Evolutionary conservation across 139 green algal species (phyloP), one percentile per base, ranked within the genome.

Genomic region (Picochlorum sp.): DNA sequence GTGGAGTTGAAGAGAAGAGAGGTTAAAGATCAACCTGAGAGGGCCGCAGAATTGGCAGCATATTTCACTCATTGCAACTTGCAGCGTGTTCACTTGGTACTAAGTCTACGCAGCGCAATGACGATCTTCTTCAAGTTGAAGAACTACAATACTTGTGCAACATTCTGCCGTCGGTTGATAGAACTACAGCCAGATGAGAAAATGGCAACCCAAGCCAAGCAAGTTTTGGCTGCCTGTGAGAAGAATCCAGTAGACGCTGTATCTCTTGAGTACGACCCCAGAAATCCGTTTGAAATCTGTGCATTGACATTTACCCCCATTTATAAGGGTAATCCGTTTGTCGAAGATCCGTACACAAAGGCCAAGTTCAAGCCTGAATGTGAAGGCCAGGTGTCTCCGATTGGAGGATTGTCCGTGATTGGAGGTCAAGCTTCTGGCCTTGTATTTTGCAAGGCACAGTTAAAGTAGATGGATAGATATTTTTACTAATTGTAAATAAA

Each of bases 251-350:
- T 63, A 0, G 93, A 99, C 55, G 89, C 78, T 12, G 60, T 92
- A 37, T 55, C 50, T 62, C 65, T 99, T 41, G 79, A 94, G 53
- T 99, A 98, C 69, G 93, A 99, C 76, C 68, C 91, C 6, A 86
- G 91, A 59, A 99, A 98, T 72, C 93, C 93, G 36, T 99, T 99
- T 52, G 93, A 97, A 70, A 69, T 97, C 41, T 97, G 91, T 76
- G 81, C 77, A 44, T 33, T 87, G 40, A 97, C 89, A 22, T 91
- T 96, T 69, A 87, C 82, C 14, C 93, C 93, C 59, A 96, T 99
- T 66, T 99, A 98, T 84, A 73, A 72, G 64, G 85, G 71, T 26
- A 63, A 76, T 50, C 58, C 67, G 61, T 81, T 80, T 57, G 70
- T 81, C 25, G 73, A 83, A 50, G 86, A 86, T 73, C 83, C 90